Conservation (phyloP, 2,329 filamentous ascomycete species). For the Dactylonectria macrodidyma region DNA sequence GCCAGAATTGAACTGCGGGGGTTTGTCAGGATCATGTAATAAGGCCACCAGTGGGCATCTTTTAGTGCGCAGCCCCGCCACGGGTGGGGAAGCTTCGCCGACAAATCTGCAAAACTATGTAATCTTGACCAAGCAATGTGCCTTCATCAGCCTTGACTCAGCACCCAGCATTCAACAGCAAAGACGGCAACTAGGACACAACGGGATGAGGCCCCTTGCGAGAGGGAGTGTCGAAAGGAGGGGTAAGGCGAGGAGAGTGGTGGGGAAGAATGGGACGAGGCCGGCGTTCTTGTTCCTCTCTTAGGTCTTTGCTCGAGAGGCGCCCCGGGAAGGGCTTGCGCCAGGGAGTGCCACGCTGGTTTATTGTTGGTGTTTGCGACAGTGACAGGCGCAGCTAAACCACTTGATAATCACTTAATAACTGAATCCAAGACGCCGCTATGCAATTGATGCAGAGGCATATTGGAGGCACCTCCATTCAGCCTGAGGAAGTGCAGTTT, state of each 20-base stretch:
- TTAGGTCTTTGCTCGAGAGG: not conserved
- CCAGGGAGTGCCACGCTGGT: not conserved
- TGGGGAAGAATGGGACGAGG: not conserved
- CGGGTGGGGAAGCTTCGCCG: not conserved
- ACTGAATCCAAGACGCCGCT: not conserved
- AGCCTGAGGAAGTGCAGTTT: not conserved
- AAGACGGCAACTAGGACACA: not conserved
- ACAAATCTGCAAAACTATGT: not conserved
- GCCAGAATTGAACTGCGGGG: conserved; percentile 13
- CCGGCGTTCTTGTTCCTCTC: not conserved
- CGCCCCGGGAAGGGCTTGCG: conserved; percentile 3
- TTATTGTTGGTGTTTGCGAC: not conserved
- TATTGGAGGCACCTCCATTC: not conserved
- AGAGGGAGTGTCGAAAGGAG: not conserved
- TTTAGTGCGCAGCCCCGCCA: too few relatives aligned
- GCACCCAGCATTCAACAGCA: conserved; percentile 11
- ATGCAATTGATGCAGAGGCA: conserved; percentile 5
- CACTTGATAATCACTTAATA: not conserved
- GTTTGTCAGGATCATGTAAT: conserved; percentile 54
- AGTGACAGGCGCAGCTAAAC: not conserved
- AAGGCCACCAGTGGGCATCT: conserved; percentile 8
- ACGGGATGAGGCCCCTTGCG: not conserved
- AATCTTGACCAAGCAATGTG: conserved; percentile 10
- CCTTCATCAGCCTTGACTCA: conserved; percentile 34
- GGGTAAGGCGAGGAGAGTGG: not conserved